Conservation (phyloP, 139 green algal species). For the Micractinium sp. region DNA sequence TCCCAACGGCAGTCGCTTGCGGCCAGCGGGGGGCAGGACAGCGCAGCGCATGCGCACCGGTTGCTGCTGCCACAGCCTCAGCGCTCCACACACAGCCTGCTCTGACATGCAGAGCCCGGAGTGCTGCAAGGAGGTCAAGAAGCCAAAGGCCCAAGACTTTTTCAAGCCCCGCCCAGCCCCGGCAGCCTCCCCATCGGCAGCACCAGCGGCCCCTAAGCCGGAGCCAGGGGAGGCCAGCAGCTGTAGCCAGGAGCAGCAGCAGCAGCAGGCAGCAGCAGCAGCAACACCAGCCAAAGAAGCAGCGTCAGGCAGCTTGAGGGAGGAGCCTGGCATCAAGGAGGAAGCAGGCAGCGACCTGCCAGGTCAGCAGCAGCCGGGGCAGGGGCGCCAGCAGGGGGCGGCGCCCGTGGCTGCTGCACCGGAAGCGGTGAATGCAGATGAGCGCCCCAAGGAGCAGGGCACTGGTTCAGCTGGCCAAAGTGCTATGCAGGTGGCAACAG, state of each 20-base stretch:
- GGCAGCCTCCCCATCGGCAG: background rate
- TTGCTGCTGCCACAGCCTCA: no score
- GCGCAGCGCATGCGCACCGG: no score
- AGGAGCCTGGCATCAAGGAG: background rate
- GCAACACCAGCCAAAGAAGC: background rate
- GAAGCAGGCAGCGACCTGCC: background rate
- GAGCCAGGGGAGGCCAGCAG: background rate
- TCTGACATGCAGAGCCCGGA: constrained; percentile 54
- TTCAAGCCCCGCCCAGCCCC: constrained; percentile 4
- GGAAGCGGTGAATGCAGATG: background rate
- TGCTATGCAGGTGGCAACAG: no score
- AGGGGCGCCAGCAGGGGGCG: background rate
- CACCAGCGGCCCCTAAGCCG: background rate
- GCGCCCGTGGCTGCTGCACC: background rate
- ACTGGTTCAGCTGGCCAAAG: background rate
- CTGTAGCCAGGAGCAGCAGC: background rate
- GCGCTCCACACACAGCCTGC: background rate
- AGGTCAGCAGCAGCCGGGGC: background rate
- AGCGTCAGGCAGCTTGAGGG: background rate
- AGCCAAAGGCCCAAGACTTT: constrained; percentile 25
- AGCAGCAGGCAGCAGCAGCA: background rate
- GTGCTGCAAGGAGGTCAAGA: constrained; percentile 61
- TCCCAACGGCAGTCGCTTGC: no score
- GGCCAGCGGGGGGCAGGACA: no score
- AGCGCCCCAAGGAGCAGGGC: background rate